A percentile compares a stretch with the other conserved stretches of the same genome.
phyloP scores from a whole-genome alignment of 257 asterid species.

The Paraleonurus japonicus region DNA sequence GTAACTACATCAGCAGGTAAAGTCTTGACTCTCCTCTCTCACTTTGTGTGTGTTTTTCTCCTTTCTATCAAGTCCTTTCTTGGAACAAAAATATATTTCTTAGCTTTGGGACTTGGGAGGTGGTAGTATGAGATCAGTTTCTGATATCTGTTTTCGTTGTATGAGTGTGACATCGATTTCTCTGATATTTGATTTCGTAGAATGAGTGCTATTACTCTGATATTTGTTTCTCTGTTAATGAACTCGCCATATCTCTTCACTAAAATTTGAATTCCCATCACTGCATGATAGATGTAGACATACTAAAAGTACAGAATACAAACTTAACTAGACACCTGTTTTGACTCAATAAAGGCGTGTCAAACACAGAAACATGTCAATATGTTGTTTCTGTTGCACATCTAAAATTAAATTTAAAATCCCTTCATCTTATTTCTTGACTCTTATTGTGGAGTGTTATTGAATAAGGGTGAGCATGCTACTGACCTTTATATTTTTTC shows the following conservation, averaged over 20 bases:
- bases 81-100: neutral
- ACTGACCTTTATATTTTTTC: neutral
- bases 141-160: neutral
- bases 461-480: neutral
- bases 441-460: neutral
- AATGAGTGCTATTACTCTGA: neutral
- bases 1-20: conserved; percentile 97
- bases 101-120: neutral
- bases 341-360: neutral
- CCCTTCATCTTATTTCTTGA: neutral
- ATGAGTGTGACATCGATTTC: neutral
- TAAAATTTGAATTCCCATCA: neutral
- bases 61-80: neutral
- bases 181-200: neutral
- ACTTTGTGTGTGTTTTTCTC: neutral
- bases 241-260: neutral
- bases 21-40: neutral
- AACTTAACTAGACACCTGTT: neutral
- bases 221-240: neutral
- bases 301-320: neutral
- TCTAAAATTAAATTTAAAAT: neutral
- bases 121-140: neutral
- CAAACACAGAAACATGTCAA: neutral
- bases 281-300: neutral
- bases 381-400: neutral